Evolutionary conservation across 371 early-diverging fungal genomes (phyloP).

Genomic region (Haplosporangium sp.): DNA sequence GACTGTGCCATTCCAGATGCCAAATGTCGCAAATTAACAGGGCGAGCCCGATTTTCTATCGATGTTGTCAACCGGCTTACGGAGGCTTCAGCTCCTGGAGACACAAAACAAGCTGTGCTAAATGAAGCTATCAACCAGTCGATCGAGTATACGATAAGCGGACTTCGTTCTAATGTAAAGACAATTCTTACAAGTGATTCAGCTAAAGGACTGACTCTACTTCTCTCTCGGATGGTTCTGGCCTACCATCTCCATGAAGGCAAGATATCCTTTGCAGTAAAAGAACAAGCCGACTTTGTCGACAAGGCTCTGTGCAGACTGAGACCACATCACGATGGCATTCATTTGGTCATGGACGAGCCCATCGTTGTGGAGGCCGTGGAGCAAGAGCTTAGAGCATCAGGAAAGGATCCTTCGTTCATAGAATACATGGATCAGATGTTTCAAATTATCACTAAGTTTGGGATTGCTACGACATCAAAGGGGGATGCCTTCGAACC

Average conservation of each 20-base stretch:
- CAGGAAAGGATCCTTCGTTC: conserved; percentile 22
- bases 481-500: conserved; percentile 17
- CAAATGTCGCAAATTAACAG: conserved; percentile 18
- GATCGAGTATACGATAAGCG: too few species aligned
- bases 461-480: conserved; percentile 1
- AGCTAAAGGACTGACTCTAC: too few species aligned
- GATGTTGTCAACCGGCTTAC: background rate
- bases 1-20: conserved; percentile 18
- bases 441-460: conserved; percentile 6
- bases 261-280: too few species aligned
- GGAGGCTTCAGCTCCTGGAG: too few species aligned
- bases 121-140: too few species aligned
- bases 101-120: too few species aligned
- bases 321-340: conserved; percentile 11
- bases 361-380: conserved; percentile 30
- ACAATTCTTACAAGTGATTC: too few species aligned
- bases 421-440: conserved; percentile 22
- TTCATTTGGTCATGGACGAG: conserved; percentile 30
- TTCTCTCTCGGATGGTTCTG: too few species aligned
- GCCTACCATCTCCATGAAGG: too few species aligned
- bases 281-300: too few species aligned
- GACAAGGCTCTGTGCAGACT: conserved; percentile 7
- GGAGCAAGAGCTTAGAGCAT: conserved; percentile 12
- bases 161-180: too few species aligned
- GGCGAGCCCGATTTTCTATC: conserved; percentile 22